Evolutionary conservation across 2,329 filamentous ascomycete species (phyloP).

Genomic region (Penicillium vulpinum): DNA sequence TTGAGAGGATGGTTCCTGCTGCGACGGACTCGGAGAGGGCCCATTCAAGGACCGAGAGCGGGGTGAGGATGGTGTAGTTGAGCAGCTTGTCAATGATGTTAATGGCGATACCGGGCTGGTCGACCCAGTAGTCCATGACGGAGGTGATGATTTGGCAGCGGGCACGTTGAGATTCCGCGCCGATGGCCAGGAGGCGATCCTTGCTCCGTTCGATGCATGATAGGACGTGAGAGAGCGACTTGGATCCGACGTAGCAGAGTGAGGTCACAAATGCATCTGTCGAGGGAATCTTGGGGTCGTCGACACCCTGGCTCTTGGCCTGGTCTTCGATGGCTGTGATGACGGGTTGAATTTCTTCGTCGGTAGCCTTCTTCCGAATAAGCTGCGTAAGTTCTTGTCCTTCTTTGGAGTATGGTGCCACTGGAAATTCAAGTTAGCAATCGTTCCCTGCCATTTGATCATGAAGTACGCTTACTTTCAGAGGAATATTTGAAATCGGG

Average conservation of each 20-base stretch:
- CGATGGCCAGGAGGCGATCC: constrained; percentile 78
- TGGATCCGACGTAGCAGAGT: constrained; percentile 90
- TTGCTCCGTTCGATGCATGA: constrained; percentile 95
- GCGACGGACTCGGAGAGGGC: constrained; percentile 68
- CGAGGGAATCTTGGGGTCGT: constrained; percentile 77
- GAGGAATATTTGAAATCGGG: constrained; percentile 89
- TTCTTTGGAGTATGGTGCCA: constrained; percentile 77
- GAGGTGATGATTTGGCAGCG: constrained; percentile 85
- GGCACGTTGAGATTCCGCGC: constrained; percentile 70
- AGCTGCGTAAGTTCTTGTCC: constrained; percentile 79
- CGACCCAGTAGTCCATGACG: constrained; percentile 89
- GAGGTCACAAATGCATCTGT: constrained; percentile 93
- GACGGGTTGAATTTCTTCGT: constrained; percentile 80
- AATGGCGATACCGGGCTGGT: constrained; percentile 87
- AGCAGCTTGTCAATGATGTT: constrained; percentile 94
- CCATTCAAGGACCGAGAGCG: constrained; percentile 85
- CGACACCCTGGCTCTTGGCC: constrained; percentile 66
- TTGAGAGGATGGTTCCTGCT: constrained; percentile 67
- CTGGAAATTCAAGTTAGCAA: constrained; percentile 44
- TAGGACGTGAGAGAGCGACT: constrained; percentile 92
- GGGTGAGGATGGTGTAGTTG: constrained; percentile 93
- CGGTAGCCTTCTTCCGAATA: constrained; percentile 78
- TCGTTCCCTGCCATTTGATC: not conserved
- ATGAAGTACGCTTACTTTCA: constrained; percentile 58
- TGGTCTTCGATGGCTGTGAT: constrained; percentile 80